Conservation (phyloP, 768 basidiomycete genomes). For the Lactarius deliciosus region DNA sequence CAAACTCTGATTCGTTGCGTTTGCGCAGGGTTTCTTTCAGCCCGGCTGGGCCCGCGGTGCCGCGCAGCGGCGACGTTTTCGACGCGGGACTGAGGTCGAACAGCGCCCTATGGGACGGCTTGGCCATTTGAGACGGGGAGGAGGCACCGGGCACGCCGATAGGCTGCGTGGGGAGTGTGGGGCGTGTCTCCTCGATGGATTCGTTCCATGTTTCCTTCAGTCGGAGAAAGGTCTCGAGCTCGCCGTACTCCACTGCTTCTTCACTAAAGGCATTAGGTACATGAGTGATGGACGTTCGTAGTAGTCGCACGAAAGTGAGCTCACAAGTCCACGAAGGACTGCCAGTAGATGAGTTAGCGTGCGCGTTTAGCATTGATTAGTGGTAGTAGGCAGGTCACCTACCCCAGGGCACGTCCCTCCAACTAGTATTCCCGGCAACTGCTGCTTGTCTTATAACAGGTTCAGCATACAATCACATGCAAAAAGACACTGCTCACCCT, state of each 20-base stretch:
- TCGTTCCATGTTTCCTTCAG: constrained; percentile 69
- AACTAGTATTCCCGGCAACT: constrained; percentile 80
- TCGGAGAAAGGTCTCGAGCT: constrained; percentile 69
- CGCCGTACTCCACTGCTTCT: constrained; percentile 78
- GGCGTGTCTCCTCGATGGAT: constrained; percentile 57
- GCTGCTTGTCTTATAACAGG: constrained; percentile 65
- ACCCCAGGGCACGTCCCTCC: constrained; percentile 78
- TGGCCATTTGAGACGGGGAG: constrained; percentile 69
- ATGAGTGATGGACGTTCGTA: constrained; percentile 12
- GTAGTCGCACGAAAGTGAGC: constrained; percentile 32
- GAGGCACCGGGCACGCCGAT: constrained; percentile 81
- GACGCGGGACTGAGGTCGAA: constrained; percentile 43
- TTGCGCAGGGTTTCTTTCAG: constrained; percentile 37
- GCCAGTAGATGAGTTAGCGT: constrained; percentile 15
- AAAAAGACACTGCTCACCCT: constrained; percentile 42
- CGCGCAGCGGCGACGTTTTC: constrained; percentile 31
- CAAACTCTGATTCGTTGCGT: constrained; percentile 57
- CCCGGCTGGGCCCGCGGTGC: constrained; percentile 15
- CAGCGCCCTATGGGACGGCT: constrained; percentile 67
- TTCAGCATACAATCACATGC: not conserved
- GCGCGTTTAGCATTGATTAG: not conserved
- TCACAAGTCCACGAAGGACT: constrained; percentile 78
- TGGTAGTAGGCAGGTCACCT: constrained; percentile 28
- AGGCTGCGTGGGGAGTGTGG: constrained; percentile 53
- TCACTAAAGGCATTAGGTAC: constrained; percentile 47